Conservation (phyloP, 441 rosid species). For the Cnidoscolus chayamansa region DNA sequence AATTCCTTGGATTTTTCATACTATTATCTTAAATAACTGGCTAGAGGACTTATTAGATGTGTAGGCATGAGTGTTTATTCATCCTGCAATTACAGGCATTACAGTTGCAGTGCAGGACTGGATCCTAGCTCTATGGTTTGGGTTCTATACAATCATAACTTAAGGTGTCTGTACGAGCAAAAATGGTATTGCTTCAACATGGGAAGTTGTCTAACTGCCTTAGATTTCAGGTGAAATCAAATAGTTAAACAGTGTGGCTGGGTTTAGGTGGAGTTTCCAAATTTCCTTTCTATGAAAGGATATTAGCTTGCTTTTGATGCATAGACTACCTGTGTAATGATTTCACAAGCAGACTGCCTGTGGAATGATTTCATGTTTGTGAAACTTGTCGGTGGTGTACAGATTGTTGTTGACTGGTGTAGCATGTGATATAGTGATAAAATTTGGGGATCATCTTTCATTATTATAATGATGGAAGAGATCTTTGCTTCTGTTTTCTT, state of each 20-base stretch:
- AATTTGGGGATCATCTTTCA: background rate
- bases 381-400: background rate
- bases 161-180: background rate
- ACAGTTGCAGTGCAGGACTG: background rate
- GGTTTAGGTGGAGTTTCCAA: background rate
- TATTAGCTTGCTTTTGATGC: background rate
- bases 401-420: background rate
- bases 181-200: background rate
- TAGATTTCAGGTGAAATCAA: background rate
- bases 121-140: background rate
- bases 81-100: background rate
- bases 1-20: background rate
- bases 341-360: too few relatives aligned
- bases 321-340: background rate
- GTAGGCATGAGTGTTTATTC: background rate
- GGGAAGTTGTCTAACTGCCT: slow-evolving; percentile 1
- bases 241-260: background rate
- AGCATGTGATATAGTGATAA: background rate
- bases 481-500: too few relatives aligned
- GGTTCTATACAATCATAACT: background rate
- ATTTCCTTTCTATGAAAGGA: background rate
- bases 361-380: background rate
- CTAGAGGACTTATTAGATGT: background rate
- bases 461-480: background rate
- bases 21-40: background rate